These are phyloP conservation scores for Chytriomyces hyalinus DNA, from an alignment of 192 early-diverging fungal genomes.

Conservation along the genomic window DNA sequence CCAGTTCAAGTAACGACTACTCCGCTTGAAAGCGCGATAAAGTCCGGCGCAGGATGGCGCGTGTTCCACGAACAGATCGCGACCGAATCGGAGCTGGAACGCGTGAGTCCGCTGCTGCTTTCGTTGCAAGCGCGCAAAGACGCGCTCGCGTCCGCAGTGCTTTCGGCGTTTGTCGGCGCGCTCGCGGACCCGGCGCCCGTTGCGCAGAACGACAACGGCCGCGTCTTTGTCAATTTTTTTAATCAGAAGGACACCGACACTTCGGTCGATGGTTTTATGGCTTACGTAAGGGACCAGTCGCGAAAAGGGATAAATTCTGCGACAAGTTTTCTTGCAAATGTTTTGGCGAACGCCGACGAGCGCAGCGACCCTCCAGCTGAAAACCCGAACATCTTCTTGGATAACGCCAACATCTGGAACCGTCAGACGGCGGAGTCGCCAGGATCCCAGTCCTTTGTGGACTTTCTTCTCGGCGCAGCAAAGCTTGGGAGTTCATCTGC, in stretches of 20 bases:
- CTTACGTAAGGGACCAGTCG: background rate
- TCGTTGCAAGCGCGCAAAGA: background rate
- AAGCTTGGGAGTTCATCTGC: background rate
- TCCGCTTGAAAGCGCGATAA: background rate
- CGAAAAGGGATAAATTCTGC: background rate
- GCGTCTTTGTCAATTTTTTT: constrained; percentile 5
- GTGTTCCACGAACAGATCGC: background rate
- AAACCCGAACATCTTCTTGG: background rate
- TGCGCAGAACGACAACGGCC: background rate
- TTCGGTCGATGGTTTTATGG: background rate
- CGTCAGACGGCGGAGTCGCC: background rate
- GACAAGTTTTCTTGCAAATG: constrained; percentile 4
- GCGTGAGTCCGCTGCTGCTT: constrained; percentile 1
- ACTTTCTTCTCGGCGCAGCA: background rate
- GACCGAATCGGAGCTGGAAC: background rate
- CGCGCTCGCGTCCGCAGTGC: background rate
- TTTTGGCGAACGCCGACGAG: background rate
- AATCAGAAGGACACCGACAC: background rate
- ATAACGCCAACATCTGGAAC: background rate
- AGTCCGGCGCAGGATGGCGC: background rate
- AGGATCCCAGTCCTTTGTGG: background rate
- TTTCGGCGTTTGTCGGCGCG: background rate
- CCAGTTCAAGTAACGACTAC: background rate
- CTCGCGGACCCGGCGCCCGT: background rate
- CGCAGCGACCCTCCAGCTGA: background rate